Base-by-base conservation (phyloP, 306 rosid species). In the Psophocarpus tetragonolobus region DNA sequence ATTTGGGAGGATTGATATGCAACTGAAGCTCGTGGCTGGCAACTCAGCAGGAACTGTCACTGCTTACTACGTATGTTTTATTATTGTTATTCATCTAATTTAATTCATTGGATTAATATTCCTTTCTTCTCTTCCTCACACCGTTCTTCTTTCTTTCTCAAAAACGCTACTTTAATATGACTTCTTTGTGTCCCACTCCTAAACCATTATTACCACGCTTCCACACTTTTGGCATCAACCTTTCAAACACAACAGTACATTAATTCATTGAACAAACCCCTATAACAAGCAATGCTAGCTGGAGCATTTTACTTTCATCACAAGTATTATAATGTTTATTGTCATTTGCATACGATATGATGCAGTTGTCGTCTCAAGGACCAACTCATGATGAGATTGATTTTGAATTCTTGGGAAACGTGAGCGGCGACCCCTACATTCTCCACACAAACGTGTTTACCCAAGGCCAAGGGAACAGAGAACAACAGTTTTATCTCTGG, bases 1-100 rank as follows among this genome's bases (percentile, higher is more conserved):
- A 0, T 93, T 90, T 68, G 97, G 96, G 1, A 85, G 97, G 35
- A 90, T 93, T 30, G 97, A 91, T 77, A 88, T 93, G 98, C 97
- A 93, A 68, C 98, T 91, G 77, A 93, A 90, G 84, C 98, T 93
- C 21, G 97, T 93, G 30, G 82, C 98, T 13, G 98, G 98, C 8
- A 93, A 89, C 83, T 93, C 98, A 35, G 97, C 94, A 1, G 94
- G 97, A 78, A 91, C 98, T 0, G 97, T 91, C 23, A 91, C 97
- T 57, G 97, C 97, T 67, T 93, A 93, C 72, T 93, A 93, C 70
- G 96, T 91, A 84, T 4, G 80, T 71, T 47, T 23, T 23, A 10
- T 24, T 27, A 9, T 63, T 23, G 0, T 8, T 13, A 36, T 54
- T 50, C 26, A 0, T 42, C 27, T 61, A 9, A 67, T 53, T 24